These are phyloP conservation scores for Neurospora hispaniola DNA, from an alignment of 495 filamentous ascomycete species.

Conservation along the genomic window DNA sequence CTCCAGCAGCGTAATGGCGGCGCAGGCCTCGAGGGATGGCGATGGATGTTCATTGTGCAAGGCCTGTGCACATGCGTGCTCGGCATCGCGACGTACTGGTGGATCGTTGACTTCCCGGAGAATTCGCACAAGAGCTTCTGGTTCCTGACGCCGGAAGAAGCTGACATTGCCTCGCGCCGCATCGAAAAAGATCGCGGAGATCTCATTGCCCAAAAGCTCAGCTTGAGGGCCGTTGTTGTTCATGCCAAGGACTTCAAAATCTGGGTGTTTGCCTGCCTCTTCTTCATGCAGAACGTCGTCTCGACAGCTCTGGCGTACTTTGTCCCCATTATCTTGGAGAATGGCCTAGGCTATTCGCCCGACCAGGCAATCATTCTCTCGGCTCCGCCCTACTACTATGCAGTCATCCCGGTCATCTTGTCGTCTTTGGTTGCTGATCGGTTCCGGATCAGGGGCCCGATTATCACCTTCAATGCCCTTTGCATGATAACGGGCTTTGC, in stretches of 20 bases:
- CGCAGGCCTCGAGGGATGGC: constrained; percentile 56
- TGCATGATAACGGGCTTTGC: constrained; percentile 62
- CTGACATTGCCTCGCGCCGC: constrained; percentile 42
- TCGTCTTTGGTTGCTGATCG: constrained; percentile 59
- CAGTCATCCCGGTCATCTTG: constrained; percentile 57
- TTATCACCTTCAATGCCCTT: constrained; percentile 65
- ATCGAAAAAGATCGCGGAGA: constrained; percentile 59
- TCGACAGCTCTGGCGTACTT: constrained; percentile 60
- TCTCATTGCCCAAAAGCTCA: constrained; percentile 49
- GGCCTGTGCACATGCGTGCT: constrained; percentile 50
- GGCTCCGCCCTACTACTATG: constrained; percentile 69
- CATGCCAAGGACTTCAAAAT: constrained; percentile 60
- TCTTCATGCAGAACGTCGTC: constrained; percentile 65
- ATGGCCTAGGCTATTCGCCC: constrained; percentile 59
- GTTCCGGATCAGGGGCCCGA: constrained; percentile 52
- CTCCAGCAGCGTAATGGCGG: constrained; percentile 53
- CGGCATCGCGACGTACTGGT: constrained; percentile 60
- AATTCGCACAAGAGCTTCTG: constrained; percentile 47
- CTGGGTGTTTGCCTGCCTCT: constrained; percentile 61
- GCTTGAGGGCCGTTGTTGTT: constrained; percentile 45
- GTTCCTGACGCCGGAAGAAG: constrained; percentile 53
- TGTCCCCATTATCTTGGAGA: constrained; percentile 60
- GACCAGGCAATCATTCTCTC: constrained; percentile 59
- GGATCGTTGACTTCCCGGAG: constrained; percentile 76
- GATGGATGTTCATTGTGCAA: constrained; percentile 71